Evolutionary conservation across 2,329 filamentous ascomycete genomes (phyloP).

Genomic region (Tolypocladium cylindrosporum): DNA sequence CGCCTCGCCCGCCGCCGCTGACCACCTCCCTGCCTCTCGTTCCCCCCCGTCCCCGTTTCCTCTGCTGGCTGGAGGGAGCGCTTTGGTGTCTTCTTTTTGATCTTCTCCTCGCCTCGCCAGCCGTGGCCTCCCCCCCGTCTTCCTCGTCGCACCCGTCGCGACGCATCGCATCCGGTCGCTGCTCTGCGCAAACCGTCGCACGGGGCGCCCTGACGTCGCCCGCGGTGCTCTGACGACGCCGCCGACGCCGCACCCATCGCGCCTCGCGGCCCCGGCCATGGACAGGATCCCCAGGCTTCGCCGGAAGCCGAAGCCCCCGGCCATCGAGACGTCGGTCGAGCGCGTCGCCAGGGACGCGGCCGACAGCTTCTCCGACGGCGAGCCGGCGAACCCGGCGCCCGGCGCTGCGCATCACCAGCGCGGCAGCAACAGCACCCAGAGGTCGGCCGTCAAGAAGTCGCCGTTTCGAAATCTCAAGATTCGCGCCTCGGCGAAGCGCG

Average conservation of each 20-base stretch:
- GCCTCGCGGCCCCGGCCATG: conserved; percentile 17
- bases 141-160: neutral
- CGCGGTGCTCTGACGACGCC: neutral
- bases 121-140: too few species aligned
- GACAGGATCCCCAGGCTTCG: conserved; percentile 32
- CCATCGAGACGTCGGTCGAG: conserved; percentile 30
- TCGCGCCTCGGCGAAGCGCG: conserved; percentile 35
- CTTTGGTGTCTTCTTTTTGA: neutral
- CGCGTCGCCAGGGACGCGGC: conserved; percentile 17
- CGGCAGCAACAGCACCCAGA: neutral
- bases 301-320: conserved; percentile 32
- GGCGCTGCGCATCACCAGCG: conserved; percentile 6
- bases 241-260: neutral
- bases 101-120: neutral
- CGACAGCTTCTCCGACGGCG: conserved; percentile 16
- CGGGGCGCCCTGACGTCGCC: neutral
- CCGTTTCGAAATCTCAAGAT: conserved; percentile 36
- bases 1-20: neutral
- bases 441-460: conserved; percentile 18
- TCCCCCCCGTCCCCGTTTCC: neutral
- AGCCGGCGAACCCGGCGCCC: conserved; percentile 3
- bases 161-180: neutral
- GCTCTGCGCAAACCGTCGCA: neutral
- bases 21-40: neutral
- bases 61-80: neutral